Conservation (phyloP, 1,284 basidiomycete species). For the Kwoniella shivajii region DNA sequence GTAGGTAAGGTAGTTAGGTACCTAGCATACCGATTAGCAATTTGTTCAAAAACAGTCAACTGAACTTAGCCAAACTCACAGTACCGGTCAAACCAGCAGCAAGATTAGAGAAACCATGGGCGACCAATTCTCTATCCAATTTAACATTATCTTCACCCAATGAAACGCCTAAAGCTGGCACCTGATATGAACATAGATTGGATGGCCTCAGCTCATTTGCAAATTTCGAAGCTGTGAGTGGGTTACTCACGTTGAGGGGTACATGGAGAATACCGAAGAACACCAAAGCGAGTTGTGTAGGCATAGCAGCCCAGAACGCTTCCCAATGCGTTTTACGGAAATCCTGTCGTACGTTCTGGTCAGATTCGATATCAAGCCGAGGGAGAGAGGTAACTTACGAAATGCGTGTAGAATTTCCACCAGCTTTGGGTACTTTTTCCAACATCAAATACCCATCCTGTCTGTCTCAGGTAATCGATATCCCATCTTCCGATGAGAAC, state of each 20-base stretch:
- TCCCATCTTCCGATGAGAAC: slow-evolving; percentile 67
- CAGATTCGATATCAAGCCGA: not conserved
- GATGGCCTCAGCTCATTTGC: no score
- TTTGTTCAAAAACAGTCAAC: not conserved
- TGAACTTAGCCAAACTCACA: slow-evolving; percentile 44
- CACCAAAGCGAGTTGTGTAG: slow-evolving; percentile 56
- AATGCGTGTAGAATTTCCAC: slow-evolving; percentile 80
- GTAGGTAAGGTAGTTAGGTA: slow-evolving; percentile 61
- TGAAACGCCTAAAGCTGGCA: slow-evolving; percentile 93
- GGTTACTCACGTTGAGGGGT: slow-evolving; percentile 68
- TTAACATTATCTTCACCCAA: slow-evolving; percentile 85
- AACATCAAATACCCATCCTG: slow-evolving; percentile 90
- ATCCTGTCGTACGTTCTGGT: slow-evolving; percentile 52
- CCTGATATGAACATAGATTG: slow-evolving; percentile 29
- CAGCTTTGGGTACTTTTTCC: slow-evolving; percentile 66
- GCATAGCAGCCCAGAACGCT: slow-evolving; percentile 73
- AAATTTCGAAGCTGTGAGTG: no score
- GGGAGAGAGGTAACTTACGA: slow-evolving; percentile 57
- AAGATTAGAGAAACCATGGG: slow-evolving; percentile 89
- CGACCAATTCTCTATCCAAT: slow-evolving; percentile 89
- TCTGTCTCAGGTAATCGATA: slow-evolving; percentile 63
- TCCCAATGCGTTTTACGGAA: slow-evolving; percentile 64
- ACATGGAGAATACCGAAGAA: slow-evolving; percentile 78
- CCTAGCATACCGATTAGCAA: not conserved
- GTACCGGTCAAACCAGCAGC: slow-evolving; percentile 77